Evolutionary conservation across 495 filamentous ascomycete genomes (phyloP), one percentile per base, ranked within the genome.

Genomic region (Hypoxylon cercidicola): DNA sequence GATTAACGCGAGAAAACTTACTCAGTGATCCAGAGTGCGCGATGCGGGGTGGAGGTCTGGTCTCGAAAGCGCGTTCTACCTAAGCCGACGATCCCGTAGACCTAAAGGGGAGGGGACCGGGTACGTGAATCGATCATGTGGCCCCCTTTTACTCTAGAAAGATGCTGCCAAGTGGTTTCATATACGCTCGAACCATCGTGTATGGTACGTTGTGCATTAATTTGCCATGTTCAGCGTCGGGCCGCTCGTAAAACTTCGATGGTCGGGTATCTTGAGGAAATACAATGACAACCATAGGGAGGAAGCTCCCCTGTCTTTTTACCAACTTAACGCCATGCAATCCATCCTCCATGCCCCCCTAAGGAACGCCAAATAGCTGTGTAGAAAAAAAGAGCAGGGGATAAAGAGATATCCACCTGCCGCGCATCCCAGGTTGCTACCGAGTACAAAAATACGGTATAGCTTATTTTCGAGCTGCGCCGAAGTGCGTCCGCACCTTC

Each of bases 401-500:
- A 55, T 25, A 43, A 28, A 28, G 25, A 28, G n/a, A n/a, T n/a
- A n/a, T n/a, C n/a, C n/a, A n/a, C n/a, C 25, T 28, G 7, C 25
- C 25, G 25, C 25, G 25, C 25, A 7, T 28, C 25, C 25, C 25
- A 28, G 7, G 7, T 28, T 7, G 7, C 25, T 28, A 28, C 7
- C 25, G 7, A 3, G 25, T 28, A 25, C 57, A 35, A 58, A 40
- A 6, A 20, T 37, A 5, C 34, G 37, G 19, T 20, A 20, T 21
- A 21, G 12, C 37, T 74, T 63, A 83, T 65, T 85, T 86, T 45
- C 81, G 72, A 13, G 69, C 70, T 15, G 75, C 79, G n/a, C 81
- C 80, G 68, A 83, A 84, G 49, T 79, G 78, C 2, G 82, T 84
- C 44, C 81, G 73, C 0, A 77, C 68, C 60, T 86, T 86, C 78